phyloP scores from a whole-genome alignment of 371 early-diverging fungal species.

The Actinomucor elegans region DNA sequence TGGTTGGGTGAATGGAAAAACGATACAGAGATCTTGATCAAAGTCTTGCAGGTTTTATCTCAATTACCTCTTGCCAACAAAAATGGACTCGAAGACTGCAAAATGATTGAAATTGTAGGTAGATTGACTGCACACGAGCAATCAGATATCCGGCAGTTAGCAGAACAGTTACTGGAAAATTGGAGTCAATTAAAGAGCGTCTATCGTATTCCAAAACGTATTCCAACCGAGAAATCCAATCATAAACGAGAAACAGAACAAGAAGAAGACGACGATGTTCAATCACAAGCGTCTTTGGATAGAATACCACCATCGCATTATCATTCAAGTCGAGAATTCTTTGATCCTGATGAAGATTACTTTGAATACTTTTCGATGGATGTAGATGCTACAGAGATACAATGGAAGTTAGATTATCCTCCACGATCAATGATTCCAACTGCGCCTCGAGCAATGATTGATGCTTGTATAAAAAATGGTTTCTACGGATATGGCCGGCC shows the following conservation, averaged over 20 bases:
- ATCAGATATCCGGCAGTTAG: conserved; percentile 32
- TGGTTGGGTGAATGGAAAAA: conserved; percentile 54
- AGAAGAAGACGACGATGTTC: not conserved
- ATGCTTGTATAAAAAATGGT: conserved; percentile 24
- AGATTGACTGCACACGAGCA: conserved; percentile 42
- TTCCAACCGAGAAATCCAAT: not conserved
- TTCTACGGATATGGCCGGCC: conserved; percentile 16
- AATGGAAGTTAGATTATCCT: conserved; percentile 26
- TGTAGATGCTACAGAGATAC: conserved; percentile 18
- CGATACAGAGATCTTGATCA: conserved; percentile 26
- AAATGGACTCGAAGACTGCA: conserved; percentile 71
- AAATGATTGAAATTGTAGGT: conserved; percentile 52
- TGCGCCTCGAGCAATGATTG: conserved; percentile 39
- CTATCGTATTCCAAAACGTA: conserved; percentile 61
- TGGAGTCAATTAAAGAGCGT: conserved; percentile 59
- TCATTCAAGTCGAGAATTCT: conserved; percentile 28
- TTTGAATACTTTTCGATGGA: conserved; percentile 33
- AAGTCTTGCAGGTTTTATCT: conserved; percentile 22
- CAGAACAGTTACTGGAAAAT: conserved; percentile 35
- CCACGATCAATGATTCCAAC: conserved; percentile 29
- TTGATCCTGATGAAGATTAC: conserved; percentile 36
- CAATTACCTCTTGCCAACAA: conserved; percentile 59
- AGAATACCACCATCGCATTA: not conserved
- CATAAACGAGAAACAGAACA: not conserved
- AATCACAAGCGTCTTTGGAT: not conserved